Evolutionary conservation across 2,329 filamentous ascomycete genomes (phyloP).

Genomic region (Camptophora hylomeconis): DNA sequence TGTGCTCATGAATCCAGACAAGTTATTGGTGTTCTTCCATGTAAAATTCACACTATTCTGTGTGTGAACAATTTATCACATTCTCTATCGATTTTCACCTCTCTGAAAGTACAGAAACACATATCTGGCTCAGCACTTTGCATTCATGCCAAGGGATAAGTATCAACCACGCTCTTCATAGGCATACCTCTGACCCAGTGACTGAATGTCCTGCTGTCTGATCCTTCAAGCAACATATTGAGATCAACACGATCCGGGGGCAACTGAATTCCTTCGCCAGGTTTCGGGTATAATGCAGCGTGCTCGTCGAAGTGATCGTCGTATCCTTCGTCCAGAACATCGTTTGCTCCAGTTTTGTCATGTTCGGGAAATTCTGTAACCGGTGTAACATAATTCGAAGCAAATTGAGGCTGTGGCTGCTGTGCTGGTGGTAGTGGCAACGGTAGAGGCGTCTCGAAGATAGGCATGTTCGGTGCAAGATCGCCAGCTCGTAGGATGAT

Average conservation of each 20-base stretch:
- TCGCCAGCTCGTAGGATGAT: slow-evolving; percentile 16
- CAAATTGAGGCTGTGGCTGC: slow-evolving; percentile 12
- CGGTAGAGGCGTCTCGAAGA: slow-evolving; percentile 12
- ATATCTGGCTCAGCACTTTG: too few relatives aligned
- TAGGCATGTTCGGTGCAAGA: slow-evolving; percentile 15
- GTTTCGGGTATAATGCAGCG: slow-evolving; percentile 47
- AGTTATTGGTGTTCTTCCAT: too few relatives aligned
- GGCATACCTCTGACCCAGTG: slow-evolving; percentile 24
- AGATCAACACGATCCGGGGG: slow-evolving; percentile 46
- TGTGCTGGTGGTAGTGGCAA: slow-evolving; percentile 2
- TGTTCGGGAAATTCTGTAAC: slow-evolving; percentile 6
- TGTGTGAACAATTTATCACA: too few relatives aligned
- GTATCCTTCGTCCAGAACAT: slow-evolving; percentile 23
- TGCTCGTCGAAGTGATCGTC: slow-evolving; percentile 43
- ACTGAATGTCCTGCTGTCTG: slow-evolving; percentile 42
- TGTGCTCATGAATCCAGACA: too few relatives aligned
- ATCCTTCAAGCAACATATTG: slow-evolving; percentile 49
- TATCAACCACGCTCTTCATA: too few relatives aligned
- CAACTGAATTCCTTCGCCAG: slow-evolving; percentile 43
- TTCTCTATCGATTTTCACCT: too few relatives aligned
- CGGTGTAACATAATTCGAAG: slow-evolving; percentile 14
- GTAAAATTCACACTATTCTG: too few relatives aligned
- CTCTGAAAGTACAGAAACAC: too few relatives aligned
- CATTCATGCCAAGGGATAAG: too few relatives aligned
- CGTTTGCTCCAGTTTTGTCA: slow-evolving; percentile 8